phyloP scores from a whole-genome alignment of 2,329 filamentous ascomycete species.

The Diplodia seriata region DNA sequence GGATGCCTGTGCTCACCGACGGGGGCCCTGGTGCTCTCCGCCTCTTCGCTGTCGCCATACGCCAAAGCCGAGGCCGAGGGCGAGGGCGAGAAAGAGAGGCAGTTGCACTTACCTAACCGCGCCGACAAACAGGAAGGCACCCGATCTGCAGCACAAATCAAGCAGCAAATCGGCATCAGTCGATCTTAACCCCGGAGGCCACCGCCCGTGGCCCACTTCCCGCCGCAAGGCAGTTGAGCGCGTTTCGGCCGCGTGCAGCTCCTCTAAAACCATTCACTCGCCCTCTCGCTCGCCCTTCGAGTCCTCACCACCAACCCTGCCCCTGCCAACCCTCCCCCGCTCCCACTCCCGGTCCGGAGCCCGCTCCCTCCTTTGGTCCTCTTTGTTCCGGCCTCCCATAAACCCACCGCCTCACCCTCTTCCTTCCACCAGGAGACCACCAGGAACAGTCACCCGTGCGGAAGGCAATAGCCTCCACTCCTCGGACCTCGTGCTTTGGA shows the following conservation, averaged over 20 bases:
- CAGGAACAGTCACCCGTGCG: not conserved
- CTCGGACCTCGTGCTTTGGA: not conserved
- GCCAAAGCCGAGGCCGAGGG: not conserved
- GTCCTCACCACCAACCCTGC: not conserved
- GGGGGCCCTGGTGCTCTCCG: not conserved
- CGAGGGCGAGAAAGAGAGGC: not conserved
- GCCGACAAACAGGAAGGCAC: not conserved
- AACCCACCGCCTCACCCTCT: not conserved
- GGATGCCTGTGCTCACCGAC: not conserved
- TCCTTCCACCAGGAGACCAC: not conserved
- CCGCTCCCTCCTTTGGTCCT: not conserved
- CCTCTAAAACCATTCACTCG: not conserved
- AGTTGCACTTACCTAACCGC: conserved; percentile 11
- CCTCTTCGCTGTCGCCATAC: not conserved
- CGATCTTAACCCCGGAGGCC: conserved; percentile 9
- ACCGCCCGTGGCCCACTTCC: conserved; percentile 1
- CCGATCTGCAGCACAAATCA: not conserved
- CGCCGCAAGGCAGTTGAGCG: not conserved
- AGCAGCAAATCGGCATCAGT: not conserved
- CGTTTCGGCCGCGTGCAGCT: not conserved
- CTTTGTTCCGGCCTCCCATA: not conserved
- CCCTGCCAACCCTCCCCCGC: no score
- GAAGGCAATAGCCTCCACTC: not conserved
- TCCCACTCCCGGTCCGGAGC: no score
- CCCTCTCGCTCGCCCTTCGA: not conserved